phyloP scores from a whole-genome alignment of 2,329 filamentous ascomycete genomes.

The Clarireedia hainanense region DNA sequence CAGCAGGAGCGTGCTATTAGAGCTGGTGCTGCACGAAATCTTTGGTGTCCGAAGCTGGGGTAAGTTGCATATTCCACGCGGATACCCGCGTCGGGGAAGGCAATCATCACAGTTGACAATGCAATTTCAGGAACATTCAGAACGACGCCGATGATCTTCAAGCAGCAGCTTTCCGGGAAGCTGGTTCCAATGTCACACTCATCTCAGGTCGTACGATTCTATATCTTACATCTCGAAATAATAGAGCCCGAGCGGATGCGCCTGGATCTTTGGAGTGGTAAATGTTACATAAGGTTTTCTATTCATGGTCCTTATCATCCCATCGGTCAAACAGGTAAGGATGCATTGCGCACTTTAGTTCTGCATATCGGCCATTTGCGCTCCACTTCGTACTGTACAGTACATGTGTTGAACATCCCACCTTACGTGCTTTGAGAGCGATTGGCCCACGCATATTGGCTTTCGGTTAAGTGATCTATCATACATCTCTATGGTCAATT shows the following conservation, averaged over 20 bases:
- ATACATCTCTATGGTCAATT: background rate
- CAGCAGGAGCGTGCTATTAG: conserved; percentile 4
- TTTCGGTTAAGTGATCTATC: background rate
- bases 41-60: background rate
- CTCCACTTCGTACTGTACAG: too few species aligned
- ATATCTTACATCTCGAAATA: background rate
- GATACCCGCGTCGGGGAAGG: conserved; percentile 3
- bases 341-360: background rate
- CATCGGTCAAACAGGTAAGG: background rate
- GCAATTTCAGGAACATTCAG: background rate
- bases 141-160: background rate
- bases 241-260: background rate
- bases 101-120: background rate
- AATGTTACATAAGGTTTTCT: background rate
- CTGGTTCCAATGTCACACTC: conserved; percentile 2
- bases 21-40: conserved; percentile 9
- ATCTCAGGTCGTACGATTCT: background rate
- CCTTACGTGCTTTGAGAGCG: background rate
- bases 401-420: background rate
- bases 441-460: background rate
- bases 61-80: conserved; percentile 8
- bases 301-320: background rate
- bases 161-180: conserved; percentile 11
- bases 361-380: too few species aligned
- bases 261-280: background rate